Base-by-base conservation (phyloP, 1,139 yeast genomes). In the Debaryomycetaceae sp. region DNA sequence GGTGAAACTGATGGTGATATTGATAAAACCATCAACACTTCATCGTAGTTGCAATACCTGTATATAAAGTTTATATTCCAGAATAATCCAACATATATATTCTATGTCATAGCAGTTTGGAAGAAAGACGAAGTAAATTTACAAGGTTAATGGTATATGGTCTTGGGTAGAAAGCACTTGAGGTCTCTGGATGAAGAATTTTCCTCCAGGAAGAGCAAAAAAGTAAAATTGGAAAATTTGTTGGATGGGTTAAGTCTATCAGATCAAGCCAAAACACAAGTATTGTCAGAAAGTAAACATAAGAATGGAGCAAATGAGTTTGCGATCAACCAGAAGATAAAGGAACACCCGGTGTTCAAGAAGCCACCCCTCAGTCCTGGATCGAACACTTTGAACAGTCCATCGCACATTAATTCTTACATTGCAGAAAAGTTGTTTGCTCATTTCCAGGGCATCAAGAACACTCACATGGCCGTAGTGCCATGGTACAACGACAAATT, bases 381-480 rank as follows among this genome's bases (percentile, higher is more conserved):
- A 9, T 36, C 39, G 34, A 23, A 44, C 17, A 31, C 37, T 14
- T 23, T 42, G 11, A 36, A 20, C 24, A 27, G 31, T 11, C 34
- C 43, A 6, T 30, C 48, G 13, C 53, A 52, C 37, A 41, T 58
- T 38, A 59, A 59, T 49, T 43, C 60, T 4, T 63, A 55, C 42
- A 55, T 70, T 30, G 61, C 67, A 7, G 63, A 58, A 35, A 64
- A 58, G 48, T 51, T 70, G 36, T 54, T 56, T 39, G 52, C 55
- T 36, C 63, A 59, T 34, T 67, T 57, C 52, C 55, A 54, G 31
- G 40, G 50, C n/a, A 50, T 51, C 8, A 49, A 59, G 22, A 46
- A 51, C 8, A 47, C 51, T 5, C 54, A 58, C 24, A 39, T 51
- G 36, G 53, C 53, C 38, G 38, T 65, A 6, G 48, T 60, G 13